Evolutionary conservation across 345 rosid species (phyloP).

Genomic region (Lagerstroemia speciosa): DNA sequence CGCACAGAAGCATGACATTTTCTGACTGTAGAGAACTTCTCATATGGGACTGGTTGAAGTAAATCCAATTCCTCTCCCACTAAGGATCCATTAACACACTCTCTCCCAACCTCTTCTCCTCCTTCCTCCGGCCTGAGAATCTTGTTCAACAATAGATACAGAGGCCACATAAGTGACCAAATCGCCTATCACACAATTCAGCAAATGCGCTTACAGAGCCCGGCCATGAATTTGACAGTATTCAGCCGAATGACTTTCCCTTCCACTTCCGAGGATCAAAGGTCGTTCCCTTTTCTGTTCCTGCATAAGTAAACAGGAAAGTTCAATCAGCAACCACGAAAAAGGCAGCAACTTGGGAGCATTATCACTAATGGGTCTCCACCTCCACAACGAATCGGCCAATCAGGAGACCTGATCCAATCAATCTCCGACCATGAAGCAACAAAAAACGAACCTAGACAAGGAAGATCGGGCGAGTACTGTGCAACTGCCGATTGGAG

Average conservation of each 20-base stretch:
- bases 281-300: background rate
- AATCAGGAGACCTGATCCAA: background rate
- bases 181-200: background rate
- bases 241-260: background rate
- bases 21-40: constrained; percentile 21
- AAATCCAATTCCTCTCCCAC: constrained; percentile 15
- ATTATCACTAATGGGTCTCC: background rate
- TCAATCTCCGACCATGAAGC: background rate
- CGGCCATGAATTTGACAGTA: background rate
- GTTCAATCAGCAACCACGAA: background rate
- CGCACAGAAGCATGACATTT: constrained; percentile 17
- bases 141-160: constrained; percentile 49
- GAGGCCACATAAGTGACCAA: constrained; percentile 54
- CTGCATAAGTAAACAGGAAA: background rate
- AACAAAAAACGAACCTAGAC: background rate
- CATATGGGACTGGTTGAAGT: constrained; percentile 18
- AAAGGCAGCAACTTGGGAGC: background rate
- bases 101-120: constrained; percentile 11
- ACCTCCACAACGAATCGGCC: background rate
- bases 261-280: background rate
- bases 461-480: background rate
- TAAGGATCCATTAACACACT: constrained; percentile 11
- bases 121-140: constrained; percentile 43
- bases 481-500: background rate
- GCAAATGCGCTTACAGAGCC: constrained; percentile 7